Conservation (phyloP, 1,139 yeast genomes). For the Pichia sp. region DNA sequence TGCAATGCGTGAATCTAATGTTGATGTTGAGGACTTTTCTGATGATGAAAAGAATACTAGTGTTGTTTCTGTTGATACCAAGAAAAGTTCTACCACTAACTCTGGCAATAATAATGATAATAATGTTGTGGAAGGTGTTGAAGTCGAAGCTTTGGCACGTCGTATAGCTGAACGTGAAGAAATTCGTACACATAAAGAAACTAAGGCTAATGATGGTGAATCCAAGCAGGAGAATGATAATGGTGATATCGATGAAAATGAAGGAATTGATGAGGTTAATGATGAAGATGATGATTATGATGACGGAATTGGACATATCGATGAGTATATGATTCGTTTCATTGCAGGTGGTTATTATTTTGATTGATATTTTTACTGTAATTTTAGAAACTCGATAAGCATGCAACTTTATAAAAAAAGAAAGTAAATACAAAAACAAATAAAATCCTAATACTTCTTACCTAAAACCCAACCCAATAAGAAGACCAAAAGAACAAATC, state of each 20-base stretch:
- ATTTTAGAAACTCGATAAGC: neutral
- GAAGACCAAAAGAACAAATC: slow-evolving; percentile 28
- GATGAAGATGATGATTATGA: slow-evolving; percentile 50
- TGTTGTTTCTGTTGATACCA: neutral
- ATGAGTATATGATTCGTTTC: slow-evolving; percentile 92
- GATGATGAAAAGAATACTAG: slow-evolving; percentile 35
- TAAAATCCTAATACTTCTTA: neutral
- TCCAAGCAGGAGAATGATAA: neutral
- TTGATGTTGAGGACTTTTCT: slow-evolving; percentile 82
- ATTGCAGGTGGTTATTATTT: slow-evolving; percentile 80
- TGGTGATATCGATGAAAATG: slow-evolving; percentile 4
- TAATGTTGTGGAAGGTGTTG: slow-evolving; percentile 20
- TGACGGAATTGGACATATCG: slow-evolving; percentile 85
- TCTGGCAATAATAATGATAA: neutral
- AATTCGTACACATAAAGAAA: neutral
- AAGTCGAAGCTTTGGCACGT: slow-evolving; percentile 26
- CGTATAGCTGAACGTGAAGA: slow-evolving; percentile 24
- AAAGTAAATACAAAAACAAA: neutral
- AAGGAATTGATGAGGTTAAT: slow-evolving; percentile 5
- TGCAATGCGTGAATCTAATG: slow-evolving; percentile 84
- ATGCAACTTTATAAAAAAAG: neutral
- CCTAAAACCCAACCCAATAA: slow-evolving; percentile 32
- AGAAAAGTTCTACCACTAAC: neutral
- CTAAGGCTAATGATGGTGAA: neutral
- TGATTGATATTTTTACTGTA: slow-evolving; percentile 30